phyloP scores from a whole-genome alignment of 495 filamentous ascomycete species.

The Astrothelium subdiscretum region DNA sequence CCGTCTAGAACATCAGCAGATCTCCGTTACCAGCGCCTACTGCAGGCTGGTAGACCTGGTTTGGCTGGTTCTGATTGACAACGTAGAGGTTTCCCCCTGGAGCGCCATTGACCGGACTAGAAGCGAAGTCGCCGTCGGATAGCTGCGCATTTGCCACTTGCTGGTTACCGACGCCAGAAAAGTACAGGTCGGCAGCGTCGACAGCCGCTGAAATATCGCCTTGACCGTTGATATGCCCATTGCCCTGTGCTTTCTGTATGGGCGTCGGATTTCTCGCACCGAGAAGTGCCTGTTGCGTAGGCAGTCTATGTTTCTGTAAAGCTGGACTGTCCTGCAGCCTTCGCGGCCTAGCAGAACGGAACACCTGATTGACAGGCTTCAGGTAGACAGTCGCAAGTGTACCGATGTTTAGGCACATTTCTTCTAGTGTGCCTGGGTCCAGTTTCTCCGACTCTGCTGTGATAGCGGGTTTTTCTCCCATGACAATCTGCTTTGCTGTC shows the following conservation, averaged over 20 bases:
- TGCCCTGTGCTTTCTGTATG: slow-evolving; percentile 7
- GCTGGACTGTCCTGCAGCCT: slow-evolving; percentile 71
- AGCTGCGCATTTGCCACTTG: slow-evolving; percentile 61
- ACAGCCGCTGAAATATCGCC: slow-evolving; percentile 55
- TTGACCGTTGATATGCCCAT: slow-evolving; percentile 20
- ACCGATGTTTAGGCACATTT: slow-evolving; percentile 93
- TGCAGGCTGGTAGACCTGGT: slow-evolving; percentile 43
- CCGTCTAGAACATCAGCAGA: slow-evolving; percentile 13
- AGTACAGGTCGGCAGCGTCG: slow-evolving; percentile 76
- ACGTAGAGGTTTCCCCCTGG: slow-evolving; percentile 37
- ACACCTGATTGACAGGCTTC: slow-evolving; percentile 96
- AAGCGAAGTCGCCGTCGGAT: slow-evolving; percentile 32
- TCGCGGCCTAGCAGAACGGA: slow-evolving; percentile 73
- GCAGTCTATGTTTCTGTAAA: slow-evolving; percentile 56
- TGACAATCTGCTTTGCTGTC: slow-evolving; percentile 75
- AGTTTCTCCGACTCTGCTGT: slow-evolving; percentile 93
- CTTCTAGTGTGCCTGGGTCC: slow-evolving; percentile 82
- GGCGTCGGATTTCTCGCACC: slow-evolving; percentile 15
- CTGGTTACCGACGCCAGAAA: slow-evolving; percentile 57
- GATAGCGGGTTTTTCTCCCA: slow-evolving; percentile 95
- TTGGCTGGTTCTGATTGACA: slow-evolving; percentile 55
- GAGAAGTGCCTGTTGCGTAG: slow-evolving; percentile 27
- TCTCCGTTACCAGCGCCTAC: slow-evolving; percentile 18
- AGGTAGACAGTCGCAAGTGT: slow-evolving; percentile 95
- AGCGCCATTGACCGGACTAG: slow-evolving; percentile 25